A percentile compares a stretch with the other conserved stretches of the same genome.
These are phyloP conservation scores for Fusarium humuli DNA, from an alignment of 2,329 filamentous ascomycete species.

Conservation along the genomic window DNA sequence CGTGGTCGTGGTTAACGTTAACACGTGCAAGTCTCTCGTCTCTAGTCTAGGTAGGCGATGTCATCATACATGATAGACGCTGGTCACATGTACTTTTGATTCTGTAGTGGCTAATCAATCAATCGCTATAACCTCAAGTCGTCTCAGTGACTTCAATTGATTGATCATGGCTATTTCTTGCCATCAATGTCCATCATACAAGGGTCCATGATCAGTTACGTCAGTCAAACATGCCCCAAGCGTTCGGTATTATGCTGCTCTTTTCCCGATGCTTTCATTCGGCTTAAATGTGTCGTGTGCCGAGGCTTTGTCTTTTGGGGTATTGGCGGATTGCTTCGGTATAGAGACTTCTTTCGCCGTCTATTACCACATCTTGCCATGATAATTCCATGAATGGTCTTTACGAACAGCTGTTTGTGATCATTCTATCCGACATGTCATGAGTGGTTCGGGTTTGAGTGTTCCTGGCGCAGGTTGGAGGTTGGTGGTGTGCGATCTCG, in stretches of 20 bases:
- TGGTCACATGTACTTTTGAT: conserved; percentile 4
- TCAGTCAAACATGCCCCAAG: conserved; percentile 35
- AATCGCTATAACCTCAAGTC: neutral
- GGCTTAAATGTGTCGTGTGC: conserved; percentile 37
- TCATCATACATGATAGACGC: conserved; percentile 17
- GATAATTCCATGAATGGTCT: neutral
- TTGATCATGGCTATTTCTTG: neutral
- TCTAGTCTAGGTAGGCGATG: neutral
- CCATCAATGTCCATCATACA: neutral
- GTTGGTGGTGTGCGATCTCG: neutral
- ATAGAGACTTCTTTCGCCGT: conserved; percentile 15
- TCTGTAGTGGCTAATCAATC: neutral
- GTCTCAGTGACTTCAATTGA: neutral
- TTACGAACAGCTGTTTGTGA: neutral
- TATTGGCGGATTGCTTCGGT: conserved; percentile 46
- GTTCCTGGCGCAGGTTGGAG: neutral
- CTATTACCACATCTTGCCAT: neutral
- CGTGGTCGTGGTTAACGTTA: conserved; percentile 9
- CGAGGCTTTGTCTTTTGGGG: conserved; percentile 31
- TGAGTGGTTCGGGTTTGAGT: neutral
- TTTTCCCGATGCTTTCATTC: conserved; percentile 40
- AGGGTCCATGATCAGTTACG: conserved; percentile 29
- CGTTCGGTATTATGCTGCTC: conserved; percentile 33
- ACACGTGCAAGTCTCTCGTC: conserved; percentile 26
- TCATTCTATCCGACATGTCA: neutral